These are phyloP conservation scores for Drosera spatulata DNA, from an alignment of 179 eudicot genomes.

Conservation along the genomic window DNA sequence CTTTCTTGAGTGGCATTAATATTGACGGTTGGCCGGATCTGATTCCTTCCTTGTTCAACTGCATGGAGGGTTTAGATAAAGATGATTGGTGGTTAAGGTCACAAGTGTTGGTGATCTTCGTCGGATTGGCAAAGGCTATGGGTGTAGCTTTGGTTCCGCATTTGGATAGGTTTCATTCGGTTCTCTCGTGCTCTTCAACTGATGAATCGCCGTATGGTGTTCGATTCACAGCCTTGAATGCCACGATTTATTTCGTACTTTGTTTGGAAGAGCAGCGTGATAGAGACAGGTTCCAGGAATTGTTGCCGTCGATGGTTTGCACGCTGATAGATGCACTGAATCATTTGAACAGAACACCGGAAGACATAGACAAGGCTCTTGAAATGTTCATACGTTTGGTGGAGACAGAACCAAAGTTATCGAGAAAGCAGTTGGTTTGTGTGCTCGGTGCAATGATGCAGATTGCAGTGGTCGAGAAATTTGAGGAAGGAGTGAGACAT, in stretches of 20 bases:
- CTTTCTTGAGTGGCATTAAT: constrained; percentile 13
- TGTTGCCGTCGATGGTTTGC: constrained; percentile 11
- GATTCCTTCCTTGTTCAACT: constrained; percentile 8
- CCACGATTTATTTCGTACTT: constrained; percentile 11
- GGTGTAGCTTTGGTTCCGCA: constrained; percentile 11
- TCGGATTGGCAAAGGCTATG: constrained; percentile 7
- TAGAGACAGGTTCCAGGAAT: constrained; percentile 9
- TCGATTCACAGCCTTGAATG: constrained; percentile 9
- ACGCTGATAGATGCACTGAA: constrained; percentile 9
- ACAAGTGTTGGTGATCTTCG: constrained; percentile 4
- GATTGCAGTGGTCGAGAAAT: constrained; percentile 9
- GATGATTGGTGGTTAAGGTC: constrained; percentile 5
- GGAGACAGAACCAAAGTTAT: constrained; percentile 9
- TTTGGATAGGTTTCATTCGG: constrained; percentile 6
- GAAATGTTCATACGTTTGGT: constrained; percentile 13
- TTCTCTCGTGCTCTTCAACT: constrained; percentile 6
- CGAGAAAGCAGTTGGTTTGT: constrained; percentile 6
- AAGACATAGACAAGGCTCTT: constrained; percentile 10
- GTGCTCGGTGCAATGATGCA: constrained; percentile 11
- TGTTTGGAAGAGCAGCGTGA: constrained; percentile 2
- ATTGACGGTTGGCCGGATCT: constrained; percentile 29
- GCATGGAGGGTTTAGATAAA: constrained; percentile 5
- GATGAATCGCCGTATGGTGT: constrained; percentile 1
- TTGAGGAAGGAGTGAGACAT: constrained; percentile 12
- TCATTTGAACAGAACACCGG: constrained; percentile 2